Conservation (phyloP, 805 yeast genomes). For the Zygoascus tannicola region DNA sequence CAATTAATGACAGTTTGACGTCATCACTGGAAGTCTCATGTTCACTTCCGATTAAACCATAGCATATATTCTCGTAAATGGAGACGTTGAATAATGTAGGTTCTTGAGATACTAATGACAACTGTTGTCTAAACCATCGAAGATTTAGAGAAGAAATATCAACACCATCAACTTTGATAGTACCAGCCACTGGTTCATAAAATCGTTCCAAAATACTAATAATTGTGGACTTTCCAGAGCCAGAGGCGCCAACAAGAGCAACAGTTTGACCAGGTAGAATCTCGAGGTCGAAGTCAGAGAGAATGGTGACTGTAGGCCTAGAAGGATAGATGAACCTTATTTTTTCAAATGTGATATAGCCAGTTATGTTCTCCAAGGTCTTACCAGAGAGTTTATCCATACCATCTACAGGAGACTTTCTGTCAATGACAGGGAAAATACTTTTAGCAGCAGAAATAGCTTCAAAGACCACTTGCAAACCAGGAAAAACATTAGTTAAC, state of each 20-base stretch:
- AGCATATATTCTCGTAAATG: constrained; percentile 77
- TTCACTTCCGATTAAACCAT: constrained; percentile 70
- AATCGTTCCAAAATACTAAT: constrained; percentile 78
- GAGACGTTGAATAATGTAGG: constrained; percentile 88
- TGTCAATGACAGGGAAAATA: constrained; percentile 36
- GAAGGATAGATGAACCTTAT: constrained; percentile 82
- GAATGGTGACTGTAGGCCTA: constrained; percentile 70
- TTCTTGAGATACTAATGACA: constrained; percentile 94
- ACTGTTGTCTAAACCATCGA: constrained; percentile 59
- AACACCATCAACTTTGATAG: constrained; percentile 73
- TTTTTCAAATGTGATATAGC: constrained; percentile 72
- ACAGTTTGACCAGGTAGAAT: constrained; percentile 86
- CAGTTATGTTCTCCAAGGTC: constrained; percentile 28
- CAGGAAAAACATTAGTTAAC: constrained; percentile 34
- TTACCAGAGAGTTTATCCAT: constrained; percentile 22
- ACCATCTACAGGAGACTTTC: constrained; percentile 33
- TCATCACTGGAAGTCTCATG: constrained; percentile 41
- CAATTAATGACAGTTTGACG: constrained; percentile 30
- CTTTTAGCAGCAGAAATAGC: constrained; percentile 35
- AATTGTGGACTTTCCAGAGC: constrained; percentile 91
- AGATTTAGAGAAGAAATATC: constrained; percentile 66
- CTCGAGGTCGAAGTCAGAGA: constrained; percentile 63
- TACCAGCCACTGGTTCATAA: constrained; percentile 69
- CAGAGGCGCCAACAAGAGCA: constrained; percentile 94
- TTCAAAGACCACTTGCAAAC: constrained; percentile 28